These are phyloP conservation scores for Acorus gramineus DNA, from an alignment of 106 monocot species.

Conservation along the genomic window DNA sequence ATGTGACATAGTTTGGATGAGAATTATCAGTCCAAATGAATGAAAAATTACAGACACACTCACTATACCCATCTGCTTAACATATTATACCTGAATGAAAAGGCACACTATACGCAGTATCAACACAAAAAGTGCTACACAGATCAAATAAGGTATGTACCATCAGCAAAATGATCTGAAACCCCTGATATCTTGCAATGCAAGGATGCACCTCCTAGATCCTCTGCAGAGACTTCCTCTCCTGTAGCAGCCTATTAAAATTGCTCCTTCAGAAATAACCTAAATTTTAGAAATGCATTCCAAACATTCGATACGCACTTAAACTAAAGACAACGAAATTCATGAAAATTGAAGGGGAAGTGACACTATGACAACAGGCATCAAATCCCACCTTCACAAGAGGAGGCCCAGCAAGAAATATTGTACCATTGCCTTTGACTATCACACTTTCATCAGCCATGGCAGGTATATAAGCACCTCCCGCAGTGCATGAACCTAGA, in stretches of 20 bases:
- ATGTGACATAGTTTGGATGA: too few relatives aligned
- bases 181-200: constrained; percentile 98
- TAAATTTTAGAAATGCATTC: constrained; percentile 14
- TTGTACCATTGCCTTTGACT: constrained; percentile 95
- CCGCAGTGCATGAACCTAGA: constrained; percentile 95
- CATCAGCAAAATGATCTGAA: constrained; percentile 93
- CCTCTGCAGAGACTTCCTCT: constrained; percentile 94
- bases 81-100: too few relatives aligned
- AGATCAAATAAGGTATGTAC: constrained; percentile 23
- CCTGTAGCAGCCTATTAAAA: constrained; percentile 99
- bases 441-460: constrained; percentile 99
- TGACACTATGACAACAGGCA: not conserved
- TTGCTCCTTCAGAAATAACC: constrained; percentile 43
- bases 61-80: too few relatives aligned
- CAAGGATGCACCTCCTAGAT: constrained; percentile 89
- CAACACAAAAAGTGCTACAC: too few relatives aligned
- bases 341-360: too few relatives aligned
- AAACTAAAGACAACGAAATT: too few relatives aligned
- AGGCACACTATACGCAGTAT: too few relatives aligned
- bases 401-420: constrained; percentile 97
- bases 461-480: constrained; percentile 99
- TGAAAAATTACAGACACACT: too few relatives aligned
- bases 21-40: too few relatives aligned
- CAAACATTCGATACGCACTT: too few relatives aligned
- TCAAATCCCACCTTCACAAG: constrained; percentile 85